phyloP scores from a whole-genome alignment of 2,329 filamentous ascomycete species.

The Pseudogymnoascus verrucosus region DNA sequence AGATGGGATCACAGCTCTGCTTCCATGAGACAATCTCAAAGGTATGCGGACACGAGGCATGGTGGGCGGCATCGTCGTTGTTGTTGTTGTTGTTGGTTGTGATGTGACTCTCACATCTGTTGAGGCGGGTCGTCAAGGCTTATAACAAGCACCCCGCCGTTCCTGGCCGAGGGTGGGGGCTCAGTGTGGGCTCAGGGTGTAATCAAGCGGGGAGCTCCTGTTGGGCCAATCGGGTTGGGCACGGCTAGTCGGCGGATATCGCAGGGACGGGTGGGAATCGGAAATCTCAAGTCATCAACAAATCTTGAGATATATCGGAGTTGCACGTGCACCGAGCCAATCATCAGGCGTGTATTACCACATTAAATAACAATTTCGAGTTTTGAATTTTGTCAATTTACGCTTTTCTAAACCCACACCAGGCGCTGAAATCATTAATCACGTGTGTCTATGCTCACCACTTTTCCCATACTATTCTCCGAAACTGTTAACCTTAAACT shows the following conservation, averaged over 20 bases:
- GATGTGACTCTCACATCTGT: conserved; percentile 12
- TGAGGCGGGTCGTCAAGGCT: conserved; percentile 14
- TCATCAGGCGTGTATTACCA: neutral
- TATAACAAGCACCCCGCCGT: conserved; percentile 15
- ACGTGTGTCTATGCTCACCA: neutral
- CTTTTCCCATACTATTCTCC: neutral
- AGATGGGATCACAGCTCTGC: conserved; percentile 37
- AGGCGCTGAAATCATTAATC: neutral
- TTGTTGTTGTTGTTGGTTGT: conserved; percentile 9
- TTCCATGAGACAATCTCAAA: conserved; percentile 34
- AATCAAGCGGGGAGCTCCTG: neutral
- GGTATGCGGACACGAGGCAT: conserved; percentile 23
- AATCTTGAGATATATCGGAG: neutral
- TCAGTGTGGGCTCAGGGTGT: neutral
- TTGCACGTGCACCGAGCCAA: neutral
- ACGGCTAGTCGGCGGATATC: conserved; percentile 6
- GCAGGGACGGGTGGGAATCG: neutral
- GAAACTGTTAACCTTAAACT: neutral
- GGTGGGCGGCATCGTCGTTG: conserved; percentile 28
- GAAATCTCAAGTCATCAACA: neutral
- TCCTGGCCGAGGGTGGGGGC: conserved; percentile 19
- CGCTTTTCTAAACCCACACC: neutral
- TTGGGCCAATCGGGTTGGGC: conserved; percentile 1
- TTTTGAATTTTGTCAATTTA: neutral
- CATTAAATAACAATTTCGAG: neutral